Base-by-base conservation (phyloP, 1,284 basidiomycete species). In the Ganoderma leucocontextum region DNA sequence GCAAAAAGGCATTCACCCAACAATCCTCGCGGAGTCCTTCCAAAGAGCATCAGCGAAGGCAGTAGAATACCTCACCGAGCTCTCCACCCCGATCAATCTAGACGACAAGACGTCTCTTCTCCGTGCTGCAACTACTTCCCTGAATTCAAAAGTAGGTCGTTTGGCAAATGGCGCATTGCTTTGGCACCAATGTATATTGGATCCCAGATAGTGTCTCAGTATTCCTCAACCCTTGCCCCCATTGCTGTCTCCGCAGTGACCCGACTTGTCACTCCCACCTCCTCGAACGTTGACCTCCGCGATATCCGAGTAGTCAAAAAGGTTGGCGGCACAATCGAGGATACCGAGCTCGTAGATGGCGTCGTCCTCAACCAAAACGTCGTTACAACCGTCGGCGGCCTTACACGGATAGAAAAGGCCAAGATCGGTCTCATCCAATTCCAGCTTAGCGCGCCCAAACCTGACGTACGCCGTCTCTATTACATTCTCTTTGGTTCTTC, bases 391-490 rank as follows among this genome's bases (percentile, higher is more conserved):
- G 96, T 94, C 64, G 97, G 97, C 69, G 98, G 98, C 52, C 97
- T 96, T 8, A 95, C 94, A 9, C 89, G 98, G 66, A 91, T 99
- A 82, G 97, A 99, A 81, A 99, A 99, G 83, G 98, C 98, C 60
- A 99, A 98, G 85, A 99, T 99, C 77, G 98, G 93, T 57, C 91
- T 99, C 72, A 96, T 99, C 75, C 98, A 99, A 81, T 99, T 99
- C 89, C 98, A 99, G 82, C 88, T 99, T 64, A 95, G 93, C 75
- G 95, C 96, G 62, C 98, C 98, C 25, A 99, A 99, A 83, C 98
- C 98, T 9, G 98, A 99, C 79, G 95, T 97, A 80, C 72, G 93
- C 84, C 22, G 29, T 19, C 0, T 62, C n/a, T 9, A 55, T 33
- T 5, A 53, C 22, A 60, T 25, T 3, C 39, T 52, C 29, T 41